Evolutionary conservation across 139 green algal species (phyloP), one percentile per base, ranked within the genome.

Genomic region (Picochlorum sp.): DNA sequence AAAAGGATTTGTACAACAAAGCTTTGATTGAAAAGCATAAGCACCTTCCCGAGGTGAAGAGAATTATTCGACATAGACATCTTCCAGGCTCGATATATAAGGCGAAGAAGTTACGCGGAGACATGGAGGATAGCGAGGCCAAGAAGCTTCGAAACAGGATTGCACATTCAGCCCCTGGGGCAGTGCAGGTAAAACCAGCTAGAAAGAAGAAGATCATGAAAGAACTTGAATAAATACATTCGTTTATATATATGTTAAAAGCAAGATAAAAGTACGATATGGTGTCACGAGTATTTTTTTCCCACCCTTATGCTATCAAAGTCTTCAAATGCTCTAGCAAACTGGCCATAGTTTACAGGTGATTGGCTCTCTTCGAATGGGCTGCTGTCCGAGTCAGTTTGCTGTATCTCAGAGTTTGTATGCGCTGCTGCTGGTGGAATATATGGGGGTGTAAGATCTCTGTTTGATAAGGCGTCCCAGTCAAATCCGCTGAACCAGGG

Each of bases 1-100:
- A 90, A 55, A 88, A 87, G 74, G 66, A 81, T 26, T 76, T 79
- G 10, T 97, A 97, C 76, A 71, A 91, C 38, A 56, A 55, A 1
- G 90, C 90, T 14, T 74, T 99, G 49, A 63, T 95, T 45, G 76
- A 96, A 55, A 74, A 90, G 38, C 96, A 94, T 85, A 92, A 95
- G 71, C 89, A 98, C 83, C 78, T 98, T 69, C 88, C 88, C 0
- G 92, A 98, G 66, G 71, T 78, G 87, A 97, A 49, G 75, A 96
- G 85, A 65, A 96, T 99, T 55, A 74, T 76, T 16, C 81, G 88
- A 44, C 88, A 96, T 66, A 75, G 86, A 16, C 86, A 97, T 66
- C 66, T 97, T 49, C 93, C 93, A 1, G 70, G 72, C 3, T 57
- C 87, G 14, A 92, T 98, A 59, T 85, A 94, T 75, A 97, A 96